These are phyloP conservation scores for Caloboletus firmus DNA, from an alignment of 1,284 basidiomycete genomes.

Conservation along the genomic window DNA sequence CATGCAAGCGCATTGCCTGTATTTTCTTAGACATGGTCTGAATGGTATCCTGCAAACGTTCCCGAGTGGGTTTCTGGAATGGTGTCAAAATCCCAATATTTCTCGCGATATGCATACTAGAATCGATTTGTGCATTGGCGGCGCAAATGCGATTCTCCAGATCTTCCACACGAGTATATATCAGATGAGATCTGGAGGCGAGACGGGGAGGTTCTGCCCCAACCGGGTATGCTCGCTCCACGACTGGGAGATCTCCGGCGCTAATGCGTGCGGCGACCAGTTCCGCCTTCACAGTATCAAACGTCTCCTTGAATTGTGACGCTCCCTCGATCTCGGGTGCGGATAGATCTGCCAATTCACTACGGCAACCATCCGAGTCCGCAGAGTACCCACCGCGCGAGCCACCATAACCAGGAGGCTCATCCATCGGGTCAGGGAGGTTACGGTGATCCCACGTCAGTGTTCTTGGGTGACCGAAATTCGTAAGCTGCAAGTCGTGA, in stretches of 20 bases:
- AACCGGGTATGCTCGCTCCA: slow-evolving; percentile 5
- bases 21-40: slow-evolving; percentile 68
- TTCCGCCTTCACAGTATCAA: slow-evolving; percentile 83
- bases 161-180: slow-evolving; percentile 62
- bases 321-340: slow-evolving; percentile 54
- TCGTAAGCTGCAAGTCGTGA: slow-evolving; percentile 53
- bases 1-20: slow-evolving; percentile 67
- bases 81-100: slow-evolving; percentile 87
- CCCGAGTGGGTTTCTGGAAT: slow-evolving; percentile 81
- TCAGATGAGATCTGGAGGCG: slow-evolving; percentile 50
- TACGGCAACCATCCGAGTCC: slow-evolving; percentile 33
- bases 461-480: slow-evolving; percentile 37
- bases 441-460: slow-evolving; percentile 49
- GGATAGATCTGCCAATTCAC: slow-evolving; percentile 44
- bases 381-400: slow-evolving; percentile 23
- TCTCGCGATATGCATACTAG: slow-evolving; percentile 70
- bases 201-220: slow-evolving; percentile 12
- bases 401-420: slow-evolving; percentile 9
- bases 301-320: slow-evolving; percentile 75
- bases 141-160: slow-evolving; percentile 60
- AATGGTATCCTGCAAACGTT: slow-evolving; percentile 65
- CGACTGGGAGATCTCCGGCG: slow-evolving; percentile 9
- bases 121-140: slow-evolving; percentile 65
- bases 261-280: slow-evolving; percentile 53
- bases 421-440: slow-evolving; percentile 5